Base-by-base conservation (phyloP, 768 basidiomycete species). In the Pleurotus citrinopileatus region DNA sequence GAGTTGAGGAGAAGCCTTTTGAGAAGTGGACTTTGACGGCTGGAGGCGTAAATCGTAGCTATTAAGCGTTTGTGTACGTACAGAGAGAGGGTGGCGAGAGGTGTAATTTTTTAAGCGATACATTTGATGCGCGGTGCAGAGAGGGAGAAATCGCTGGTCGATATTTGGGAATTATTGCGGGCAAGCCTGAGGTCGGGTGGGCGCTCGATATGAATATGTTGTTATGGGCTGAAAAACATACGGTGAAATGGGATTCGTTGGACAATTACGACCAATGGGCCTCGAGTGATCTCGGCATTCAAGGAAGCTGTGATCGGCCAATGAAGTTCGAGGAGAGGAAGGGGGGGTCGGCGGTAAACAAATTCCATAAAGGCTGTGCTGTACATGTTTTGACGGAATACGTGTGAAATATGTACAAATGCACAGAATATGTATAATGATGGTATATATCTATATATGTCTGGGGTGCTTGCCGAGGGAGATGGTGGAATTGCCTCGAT, bases 1-100 rank as follows among this genome's bases (percentile, higher is more conserved):
- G 84, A 93, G 71, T 67, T 98, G 63, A 73, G 67, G 61, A 75
- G 83, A 64, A 86, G 82, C 26, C 70, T 90, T 56, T 71, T 67
- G 58, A 82, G 79, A 63, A 82, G 83, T 28, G 80, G 82, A n/a
- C n/a, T 10, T 40, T 40, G 70, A 38, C 32, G 57, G 55, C 38
- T 40, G 55, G 56, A 56, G 61, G 7, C 34, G 48, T 13, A 8
- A 36, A 36, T 51, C 34, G 48, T 36, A 36, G 34, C 32, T 51
- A 37, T 51, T 37, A 37, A 37, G 48, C 19, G 34, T 37, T n/a
- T 37, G 48, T 23, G 22, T 23, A 37, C 25, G 25, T 27, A 29
- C 25, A 28, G 20, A 47, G 45, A 27, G 26, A 15, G 13, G 25
- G 26, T 15, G 20, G 26, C n/a, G 45, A n/a, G n/a, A n/a, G n/a